Conservation (phyloP, 257 asterid species). For the Ocimum tenuiflorum region DNA sequence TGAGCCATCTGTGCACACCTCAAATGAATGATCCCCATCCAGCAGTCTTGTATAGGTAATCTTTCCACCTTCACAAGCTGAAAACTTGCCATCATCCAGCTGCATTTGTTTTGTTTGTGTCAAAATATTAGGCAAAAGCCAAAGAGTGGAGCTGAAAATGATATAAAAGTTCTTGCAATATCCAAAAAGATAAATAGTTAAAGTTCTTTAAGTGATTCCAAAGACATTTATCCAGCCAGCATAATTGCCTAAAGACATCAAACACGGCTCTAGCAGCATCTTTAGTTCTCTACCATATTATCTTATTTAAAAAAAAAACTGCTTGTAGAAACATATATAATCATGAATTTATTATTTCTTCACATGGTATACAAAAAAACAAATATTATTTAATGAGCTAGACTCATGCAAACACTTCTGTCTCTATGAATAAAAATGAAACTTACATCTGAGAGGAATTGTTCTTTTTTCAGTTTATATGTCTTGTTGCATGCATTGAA, state of each 20-base stretch:
- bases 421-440: background rate
- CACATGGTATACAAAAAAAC: conserved; percentile 21
- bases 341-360: background rate
- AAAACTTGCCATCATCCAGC: conserved; percentile 51
- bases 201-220: conserved; percentile 7
- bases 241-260: background rate
- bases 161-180: background rate
- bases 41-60: conserved; percentile 37
- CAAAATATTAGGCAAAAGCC: conserved; percentile 5
- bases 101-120: conserved; percentile 27
- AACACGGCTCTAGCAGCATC: background rate
- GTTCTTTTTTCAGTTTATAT: background rate
- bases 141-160: background rate
- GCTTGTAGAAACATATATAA: conserved; percentile 18
- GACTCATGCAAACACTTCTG: background rate
- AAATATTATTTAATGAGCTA: background rate
- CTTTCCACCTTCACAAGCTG: conserved; percentile 50
- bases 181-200: background rate
- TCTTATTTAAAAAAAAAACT: background rate
- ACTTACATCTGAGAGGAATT: conserved; percentile 9
- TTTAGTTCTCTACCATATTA: background rate
- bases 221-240: conserved; percentile 7
- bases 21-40: conserved; percentile 74
- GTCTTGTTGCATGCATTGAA: conserved; percentile 14
- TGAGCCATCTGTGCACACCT: conserved; percentile 53